These are phyloP conservation scores for Alternaria triticimaculans DNA, from an alignment of 2,329 filamentous ascomycete genomes.

Conservation along the genomic window DNA sequence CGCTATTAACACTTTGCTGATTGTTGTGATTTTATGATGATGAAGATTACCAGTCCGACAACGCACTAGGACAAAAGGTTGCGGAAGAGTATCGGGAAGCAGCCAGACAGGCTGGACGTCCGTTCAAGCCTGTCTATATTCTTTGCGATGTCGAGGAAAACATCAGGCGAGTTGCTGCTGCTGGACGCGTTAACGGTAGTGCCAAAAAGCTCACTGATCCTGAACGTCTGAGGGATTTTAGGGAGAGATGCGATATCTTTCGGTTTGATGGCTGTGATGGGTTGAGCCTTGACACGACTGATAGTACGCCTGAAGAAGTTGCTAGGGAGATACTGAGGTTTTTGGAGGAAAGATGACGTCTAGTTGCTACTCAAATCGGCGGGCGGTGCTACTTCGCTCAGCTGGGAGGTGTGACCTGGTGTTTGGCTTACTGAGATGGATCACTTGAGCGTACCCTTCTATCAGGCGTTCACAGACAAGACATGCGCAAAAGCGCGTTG, in stretches of 20 bases:
- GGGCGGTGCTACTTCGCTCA: not conserved
- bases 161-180: not conserved
- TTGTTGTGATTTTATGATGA: not conserved
- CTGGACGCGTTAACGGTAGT: not conserved
- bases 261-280: not conserved
- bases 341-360: not conserved
- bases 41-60: not conserved
- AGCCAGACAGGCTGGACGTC: not conserved
- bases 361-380: rapidly evolving
- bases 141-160: not conserved
- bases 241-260: not conserved
- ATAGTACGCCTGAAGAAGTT: not conserved
- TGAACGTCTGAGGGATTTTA: not conserved
- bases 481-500: too few species aligned
- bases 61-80: not conserved
- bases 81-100: not conserved
- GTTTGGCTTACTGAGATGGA: too few species aligned
- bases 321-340: not conserved
- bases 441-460: too few species aligned
- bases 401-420: too few species aligned
- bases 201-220: not conserved
- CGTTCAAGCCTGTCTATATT: not conserved
- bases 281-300: not conserved
- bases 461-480: too few species aligned
- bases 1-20: not conserved